These are phyloP conservation scores for Plasmodium gonderi DNA, from an alignment of 169 alveolate genomes.

Conservation along the genomic window DNA sequence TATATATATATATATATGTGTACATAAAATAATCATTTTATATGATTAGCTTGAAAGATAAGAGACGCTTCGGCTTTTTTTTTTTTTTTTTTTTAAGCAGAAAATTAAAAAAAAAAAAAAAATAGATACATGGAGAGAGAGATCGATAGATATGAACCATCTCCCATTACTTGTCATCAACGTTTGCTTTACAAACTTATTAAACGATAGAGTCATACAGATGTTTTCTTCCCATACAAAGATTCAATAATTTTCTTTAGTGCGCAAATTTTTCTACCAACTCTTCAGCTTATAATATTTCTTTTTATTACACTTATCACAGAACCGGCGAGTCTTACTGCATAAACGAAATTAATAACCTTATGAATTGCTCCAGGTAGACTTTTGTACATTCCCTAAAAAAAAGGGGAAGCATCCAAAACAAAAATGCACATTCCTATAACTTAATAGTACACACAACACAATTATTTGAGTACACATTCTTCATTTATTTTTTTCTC, in stretches of 20 bases:
- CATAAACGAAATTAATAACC: slow-evolving; percentile 77
- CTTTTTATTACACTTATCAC: not conserved
- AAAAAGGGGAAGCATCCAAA: not conserved
- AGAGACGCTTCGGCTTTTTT: too few species aligned
- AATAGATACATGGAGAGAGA: not conserved
- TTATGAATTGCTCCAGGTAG: slow-evolving; percentile 83
- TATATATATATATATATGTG: not conserved
- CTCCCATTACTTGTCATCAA: not conserved
- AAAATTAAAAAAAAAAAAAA: not conserved
- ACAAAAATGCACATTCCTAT: not conserved
- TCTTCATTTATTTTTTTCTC: not conserved
- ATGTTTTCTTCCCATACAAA: not conserved
- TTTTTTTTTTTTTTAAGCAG: too few species aligned
- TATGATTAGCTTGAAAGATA: too few species aligned
- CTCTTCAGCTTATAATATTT: not conserved
- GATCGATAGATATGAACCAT: not conserved
- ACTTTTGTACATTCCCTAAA: not conserved
- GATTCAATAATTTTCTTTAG: not conserved
- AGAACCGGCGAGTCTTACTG: slow-evolving; percentile 80
- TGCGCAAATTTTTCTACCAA: not conserved
- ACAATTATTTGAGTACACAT: not conserved
- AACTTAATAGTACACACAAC: not conserved
- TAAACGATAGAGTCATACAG: not conserved
- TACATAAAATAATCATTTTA: too few species aligned
- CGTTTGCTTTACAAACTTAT: not conserved